Percentiles rank a stretch among this genome's conserved stretches.
Conservation (phyloP, 139 green algal species). For the Zygnema circumcarinatum region DNA sequence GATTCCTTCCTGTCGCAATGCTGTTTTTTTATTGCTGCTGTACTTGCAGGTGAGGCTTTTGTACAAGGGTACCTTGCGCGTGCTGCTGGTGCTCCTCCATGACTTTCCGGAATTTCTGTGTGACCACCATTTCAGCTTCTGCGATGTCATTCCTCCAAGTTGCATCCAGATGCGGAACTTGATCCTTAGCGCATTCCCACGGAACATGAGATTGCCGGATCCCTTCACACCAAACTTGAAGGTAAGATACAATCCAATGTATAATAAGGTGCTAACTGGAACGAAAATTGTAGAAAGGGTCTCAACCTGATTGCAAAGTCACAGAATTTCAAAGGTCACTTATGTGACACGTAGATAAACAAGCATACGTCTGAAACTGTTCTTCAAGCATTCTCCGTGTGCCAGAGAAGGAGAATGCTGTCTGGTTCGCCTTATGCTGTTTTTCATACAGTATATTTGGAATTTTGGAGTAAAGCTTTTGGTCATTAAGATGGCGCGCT, state of each 20-base stretch:
- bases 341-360: too few relatives aligned
- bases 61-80: conserved; percentile 93
- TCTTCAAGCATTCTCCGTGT: too few relatives aligned
- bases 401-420: too few relatives aligned
- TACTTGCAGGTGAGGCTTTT: conserved; percentile 73
- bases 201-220: conserved; percentile 96
- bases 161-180: conserved; percentile 99
- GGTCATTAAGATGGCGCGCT: too few relatives aligned
- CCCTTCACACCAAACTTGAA: conserved; percentile 99
- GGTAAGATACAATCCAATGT: conserved; percentile 59
- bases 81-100: conserved; percentile 98
- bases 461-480: too few relatives aligned
- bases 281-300: not conserved
- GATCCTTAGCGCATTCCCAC: conserved; percentile 94
- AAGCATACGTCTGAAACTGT: too few relatives aligned
- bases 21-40: too few relatives aligned
- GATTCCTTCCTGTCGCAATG: too few relatives aligned
- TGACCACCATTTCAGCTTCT: conserved; percentile 94
- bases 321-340: conserved; percentile 2
- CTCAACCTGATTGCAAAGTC: not conserved
- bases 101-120: conserved; percentile 99
- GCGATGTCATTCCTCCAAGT: conserved; percentile 87
- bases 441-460: too few relatives aligned
- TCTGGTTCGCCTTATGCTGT: too few relatives aligned
- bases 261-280: too few relatives aligned